Evolutionary conservation across 1,284 basidiomycete genomes (phyloP), one percentile per base, ranked within the genome.

Genomic region (Cutaneotrichosporon dermatis): DNA sequence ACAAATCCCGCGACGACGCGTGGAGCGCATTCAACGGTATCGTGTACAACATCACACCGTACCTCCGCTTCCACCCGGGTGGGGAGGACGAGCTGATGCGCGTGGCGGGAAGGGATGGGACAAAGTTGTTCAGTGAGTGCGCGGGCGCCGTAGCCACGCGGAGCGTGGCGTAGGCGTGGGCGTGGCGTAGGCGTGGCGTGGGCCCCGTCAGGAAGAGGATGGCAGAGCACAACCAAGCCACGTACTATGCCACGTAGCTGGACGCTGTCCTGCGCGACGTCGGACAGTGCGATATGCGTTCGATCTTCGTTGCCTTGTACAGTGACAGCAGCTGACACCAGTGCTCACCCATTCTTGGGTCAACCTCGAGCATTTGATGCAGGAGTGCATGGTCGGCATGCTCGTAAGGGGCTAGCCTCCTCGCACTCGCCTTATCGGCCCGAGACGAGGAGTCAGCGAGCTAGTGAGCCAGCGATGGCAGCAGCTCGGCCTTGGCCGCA

Each of bases 21-120:
- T 99, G 95, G 95, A 86, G 92, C 6, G 88, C 86, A 0, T 88
- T 98, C 78, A 86, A 88, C 66, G 93, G 93, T 51, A 94, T 90
- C 73, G 93, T 99, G 25, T 99, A 99, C 80, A 97, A 99, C 75
- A 89, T 99, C 51, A 95, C 93, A 2, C 85, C 89, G 0, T 99
- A 98, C 76, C 77, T 97, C 6, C 82, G 86, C 1, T 99, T 88
- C 70, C 96, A 99, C 74, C 95, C 95, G 0, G 95, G 95, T 10
- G 96, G 95, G 6, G 90, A 88, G 77, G 87, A 87, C 67, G 92
- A 98, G 73, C 80, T 99, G 44, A 90, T 99, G 90, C 84, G 95
- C n/a, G 89, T 89, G 12, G 95, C 95, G 5, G 95, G 96, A 1
- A 82, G 92, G 59, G 96, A 99, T 73, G 94, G 94, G 11, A 92